Evolutionary conservation across 140 eudicot genomes (phyloP).

Genomic region (Ambrosia hybrid): DNA sequence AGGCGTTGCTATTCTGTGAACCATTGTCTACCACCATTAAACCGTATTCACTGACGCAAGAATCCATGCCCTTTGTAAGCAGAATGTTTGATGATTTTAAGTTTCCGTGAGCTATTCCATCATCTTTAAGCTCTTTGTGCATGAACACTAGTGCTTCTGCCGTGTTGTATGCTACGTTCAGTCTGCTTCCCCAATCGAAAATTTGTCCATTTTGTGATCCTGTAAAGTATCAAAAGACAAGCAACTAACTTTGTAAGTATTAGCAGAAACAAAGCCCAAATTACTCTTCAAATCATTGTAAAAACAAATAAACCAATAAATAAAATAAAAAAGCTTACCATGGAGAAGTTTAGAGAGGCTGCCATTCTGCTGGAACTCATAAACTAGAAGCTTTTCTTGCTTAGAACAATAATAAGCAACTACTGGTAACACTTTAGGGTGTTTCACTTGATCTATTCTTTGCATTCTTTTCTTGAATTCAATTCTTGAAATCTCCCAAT

Average conservation of each 20-base stretch:
- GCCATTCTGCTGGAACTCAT: slow-evolving; percentile 65
- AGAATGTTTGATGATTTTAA: slow-evolving; percentile 72
- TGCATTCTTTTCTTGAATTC: slow-evolving; percentile 72
- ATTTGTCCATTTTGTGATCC: slow-evolving; percentile 53
- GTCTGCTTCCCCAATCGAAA: slow-evolving; percentile 70
- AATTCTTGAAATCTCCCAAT: slow-evolving; percentile 56
- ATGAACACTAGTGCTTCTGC: slow-evolving; percentile 59
- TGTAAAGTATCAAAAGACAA: slow-evolving; percentile 29
- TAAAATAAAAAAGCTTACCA: slow-evolving; percentile 40
- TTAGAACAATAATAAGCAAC: slow-evolving; percentile 72
- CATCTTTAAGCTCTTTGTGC: slow-evolving; percentile 62
- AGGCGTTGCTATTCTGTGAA: slow-evolving; percentile 22
- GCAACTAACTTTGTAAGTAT: background rate
- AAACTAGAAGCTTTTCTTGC: slow-evolving; percentile 72
- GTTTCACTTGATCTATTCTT: slow-evolving; percentile 55
- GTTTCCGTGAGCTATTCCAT: slow-evolving; percentile 70
- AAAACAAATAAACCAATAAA: background rate
- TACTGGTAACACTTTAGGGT: slow-evolving; percentile 54
- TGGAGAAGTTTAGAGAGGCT: slow-evolving; percentile 69
- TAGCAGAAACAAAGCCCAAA: background rate
- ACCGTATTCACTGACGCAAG: slow-evolving; percentile 70
- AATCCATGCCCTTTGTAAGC: slow-evolving; percentile 48
- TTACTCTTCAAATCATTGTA: background rate
- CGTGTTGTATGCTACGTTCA: slow-evolving; percentile 45
- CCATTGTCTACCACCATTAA: slow-evolving; percentile 45